Conservation (phyloP, 805 yeast species). For the Saccharomycopsis microspora region DNA sequence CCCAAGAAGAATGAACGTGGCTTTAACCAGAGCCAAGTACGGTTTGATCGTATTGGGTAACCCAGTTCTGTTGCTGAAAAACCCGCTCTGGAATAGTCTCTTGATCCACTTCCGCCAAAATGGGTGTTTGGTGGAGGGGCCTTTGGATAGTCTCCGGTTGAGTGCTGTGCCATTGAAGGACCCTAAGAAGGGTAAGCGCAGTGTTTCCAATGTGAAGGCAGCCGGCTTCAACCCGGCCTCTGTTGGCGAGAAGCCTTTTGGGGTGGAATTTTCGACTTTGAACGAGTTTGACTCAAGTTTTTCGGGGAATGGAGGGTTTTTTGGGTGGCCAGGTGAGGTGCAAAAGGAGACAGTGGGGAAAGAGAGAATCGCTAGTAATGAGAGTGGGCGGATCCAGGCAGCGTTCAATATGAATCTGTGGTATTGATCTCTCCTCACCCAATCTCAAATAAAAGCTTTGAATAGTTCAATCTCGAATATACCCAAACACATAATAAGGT, state of each 20-base stretch:
- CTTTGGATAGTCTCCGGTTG: constrained; percentile 65
- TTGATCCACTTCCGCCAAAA: constrained; percentile 69
- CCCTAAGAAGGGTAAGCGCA: not conserved
- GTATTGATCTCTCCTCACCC: too few species aligned
- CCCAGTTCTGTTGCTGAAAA: constrained; percentile 62
- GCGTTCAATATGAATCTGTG: too few species aligned
- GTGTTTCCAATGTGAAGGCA: not conserved
- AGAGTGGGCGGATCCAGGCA: too few species aligned
- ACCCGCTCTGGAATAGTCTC: constrained; percentile 68
- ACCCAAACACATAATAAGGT: too few species aligned
- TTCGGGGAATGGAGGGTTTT: not conserved
- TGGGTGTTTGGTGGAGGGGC: constrained; percentile 87
- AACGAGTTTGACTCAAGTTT: constrained; percentile 4
- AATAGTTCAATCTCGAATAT: too few species aligned
- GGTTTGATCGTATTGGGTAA: constrained; percentile 78
- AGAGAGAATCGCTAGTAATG: too few species aligned
- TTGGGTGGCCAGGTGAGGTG: too few species aligned
- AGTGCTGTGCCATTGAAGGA: constrained; percentile 6
- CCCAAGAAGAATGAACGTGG: constrained; percentile 80
- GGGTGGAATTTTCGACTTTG: not conserved
- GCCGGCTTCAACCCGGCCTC: not conserved
- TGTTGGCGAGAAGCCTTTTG: not conserved
- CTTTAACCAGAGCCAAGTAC: constrained; percentile 76
- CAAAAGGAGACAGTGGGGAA: too few species aligned
- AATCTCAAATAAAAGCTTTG: too few species aligned